Base-by-base conservation (phyloP, 164 flowering plant species). In the Nymphaea colorata region DNA sequence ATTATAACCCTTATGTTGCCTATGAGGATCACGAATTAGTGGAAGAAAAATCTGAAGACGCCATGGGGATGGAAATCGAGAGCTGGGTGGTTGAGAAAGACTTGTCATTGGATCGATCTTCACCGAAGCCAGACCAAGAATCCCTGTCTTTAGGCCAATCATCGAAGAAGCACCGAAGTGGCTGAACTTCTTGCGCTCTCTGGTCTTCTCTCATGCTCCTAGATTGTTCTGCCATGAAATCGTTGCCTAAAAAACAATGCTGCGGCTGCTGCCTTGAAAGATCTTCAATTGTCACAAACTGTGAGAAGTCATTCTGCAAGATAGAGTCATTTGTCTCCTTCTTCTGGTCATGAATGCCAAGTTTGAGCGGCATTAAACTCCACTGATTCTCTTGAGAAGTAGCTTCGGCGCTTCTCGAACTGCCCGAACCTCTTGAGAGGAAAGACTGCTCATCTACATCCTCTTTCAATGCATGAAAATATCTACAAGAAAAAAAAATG, bases 151-250 rank as follows among this genome's bases (percentile, higher is more conserved):
- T 1, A 74, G 91, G 89, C 90, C 88, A 77, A 64, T 86, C 94
- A 60, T 92, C 96, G 51, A 89, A 84, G 81, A 92, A 89, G n/a
- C 78, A 86, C 61, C 83, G 88, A 43, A 79, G 81, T 73, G 79
- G 84, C 72, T 82, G 81, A 16, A 82, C 69, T 66, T 77, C 81
- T 36, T 83, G 78, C 53, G 73, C 72, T 64, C 71, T 80, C n/a
- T 71, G 78, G 44, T 68, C 64, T 57, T 80, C 74, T 64, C 70
- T 73, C 61, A 69, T 75, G 12, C 14, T 41, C 25, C 73, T 80
- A 17, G 69, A 45, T 25, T 67, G 72, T 36, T 65, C 65, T 25
- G 70, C 12, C 64, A 78, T 83, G 68, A 83, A 76, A 67, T 83
- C 84, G 36, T 77, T 64, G 12, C 83, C 84, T 61, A 78, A n/a